Base-by-base conservation (phyloP, 2,329 filamentous ascomycete genomes). In the Elsinoe fawcettii region DNA sequence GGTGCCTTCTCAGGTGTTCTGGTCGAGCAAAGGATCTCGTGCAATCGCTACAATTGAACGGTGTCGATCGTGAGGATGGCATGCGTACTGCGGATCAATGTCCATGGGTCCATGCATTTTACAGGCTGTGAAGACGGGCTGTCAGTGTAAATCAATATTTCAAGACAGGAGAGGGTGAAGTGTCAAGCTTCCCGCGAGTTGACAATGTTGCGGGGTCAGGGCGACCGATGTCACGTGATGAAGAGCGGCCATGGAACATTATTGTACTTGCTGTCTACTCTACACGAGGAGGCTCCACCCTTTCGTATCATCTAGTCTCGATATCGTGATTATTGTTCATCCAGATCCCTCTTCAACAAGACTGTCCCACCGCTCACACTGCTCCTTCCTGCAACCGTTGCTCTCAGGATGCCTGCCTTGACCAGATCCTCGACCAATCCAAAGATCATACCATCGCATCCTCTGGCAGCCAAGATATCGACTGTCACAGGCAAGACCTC, bases 401-500 rank as follows among this genome's bases (percentile, higher is more conserved):
- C 62, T 47, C 70, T 71, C 41, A 83, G 18, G 2, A 82, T 71
- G 0, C 80, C 80, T 14, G 71, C 75, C 23, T 68, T 68, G 1
- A 77, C 72, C 57, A 85, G 60, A 41, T 80, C 77, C 51, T 75
- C 69, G 2, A 81, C 77, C 51, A 85, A 66, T 43, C 73, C 74
- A 41, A 78, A 79, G 23, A 85, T 63, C 70, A 84, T 73, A 0
- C 79, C 78, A 67, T 85, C 83, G 60, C 83, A 86, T 0, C 82
- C 81, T 61, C 76, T 78, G 0, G 80, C 78, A 0, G 75, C 81
- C 68, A 85, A 69, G 18, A 85, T 70, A 60, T 81, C 74, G 0
- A 84, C 75, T 0, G 79, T 77, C 0, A 85, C 81, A 0, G 82
- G 83, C 32, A 84, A 65, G 46, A 74, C 72, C 65, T 81, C 78